Evolutionary conservation across 441 rosid species (phyloP), one percentile per base, ranked within the genome.

Genomic region (Bruguiera hainesii): DNA sequence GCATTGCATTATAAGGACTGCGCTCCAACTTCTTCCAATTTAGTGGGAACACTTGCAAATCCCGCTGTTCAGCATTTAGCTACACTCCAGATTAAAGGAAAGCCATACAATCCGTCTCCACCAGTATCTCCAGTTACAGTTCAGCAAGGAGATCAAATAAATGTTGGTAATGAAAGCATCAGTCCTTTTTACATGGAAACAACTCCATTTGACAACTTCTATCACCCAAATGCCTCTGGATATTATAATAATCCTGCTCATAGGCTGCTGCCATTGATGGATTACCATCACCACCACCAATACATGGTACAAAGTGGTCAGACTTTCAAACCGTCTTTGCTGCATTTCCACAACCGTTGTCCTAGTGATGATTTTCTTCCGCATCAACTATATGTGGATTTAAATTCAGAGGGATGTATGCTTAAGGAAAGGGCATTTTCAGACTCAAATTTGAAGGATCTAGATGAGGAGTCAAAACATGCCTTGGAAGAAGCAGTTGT

Each of bases 371-470:
- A 89, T 60, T 67, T 69, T n/a, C 62, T 55, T 65, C 83, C 74
- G 49, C 46, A 21, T 72, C 62, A 55, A 42, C 66, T n/a, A 21
- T 48, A 71, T 26, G 60, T 70, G 68, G 76, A 78, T 73, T 51
- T 19, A 19, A 82, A 69, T 58, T 65, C 80, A 7, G 81, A 65
- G 65, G 74, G 67, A 65, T 67, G 71, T 51, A 52, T 21, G 53
- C 78, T 82, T 26, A 84, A 48, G 84, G 89, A 80, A 72, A 79
- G 83, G 74, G 75, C 83, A 68, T 74, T 75, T 61, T 87, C 91
- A 28, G 91, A 89, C 71, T 80, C 92, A 3, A 75, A 71, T 65
- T 77, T 89, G 75, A 84, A 73, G 49, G 84, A 67, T 57, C 81
- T 74, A 63, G 80, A 83, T 63, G 82, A 77, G 68, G 80, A 67